Conservation (phyloP, 1,284 basidiomycete species). For the Neonothopanus nambi region DNA sequence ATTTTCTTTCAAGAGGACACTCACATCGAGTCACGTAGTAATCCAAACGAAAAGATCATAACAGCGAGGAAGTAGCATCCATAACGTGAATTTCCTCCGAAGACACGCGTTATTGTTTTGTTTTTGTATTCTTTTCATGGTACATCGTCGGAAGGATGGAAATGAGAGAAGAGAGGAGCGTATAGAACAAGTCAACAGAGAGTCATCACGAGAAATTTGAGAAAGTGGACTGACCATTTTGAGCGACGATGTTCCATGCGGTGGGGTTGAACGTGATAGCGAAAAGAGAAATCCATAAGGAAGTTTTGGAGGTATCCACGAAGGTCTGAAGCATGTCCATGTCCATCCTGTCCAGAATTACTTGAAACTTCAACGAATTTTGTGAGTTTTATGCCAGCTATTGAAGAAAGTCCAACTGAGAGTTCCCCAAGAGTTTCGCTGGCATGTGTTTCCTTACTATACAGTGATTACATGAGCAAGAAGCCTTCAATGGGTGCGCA, state of each 20-base stretch:
- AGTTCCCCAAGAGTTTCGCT: too few species aligned
- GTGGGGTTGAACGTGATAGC: slow-evolving; percentile 87
- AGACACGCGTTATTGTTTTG: slow-evolving; percentile 82
- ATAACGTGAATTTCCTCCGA: slow-evolving; percentile 70
- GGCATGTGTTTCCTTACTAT: too few species aligned
- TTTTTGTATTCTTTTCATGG: slow-evolving; percentile 74
- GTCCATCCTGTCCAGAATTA: too few species aligned
- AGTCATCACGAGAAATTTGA: neutral
- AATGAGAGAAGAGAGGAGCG: neutral
- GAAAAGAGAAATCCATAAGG: slow-evolving; percentile 64
- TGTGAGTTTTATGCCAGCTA: too few species aligned
- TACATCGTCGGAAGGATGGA: too few species aligned
- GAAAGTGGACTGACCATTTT: slow-evolving; percentile 68
- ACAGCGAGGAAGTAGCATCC: slow-evolving; percentile 92
- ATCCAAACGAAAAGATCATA: slow-evolving; percentile 86
- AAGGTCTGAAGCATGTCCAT: slow-evolving; percentile 10
- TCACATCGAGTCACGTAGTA: slow-evolving; percentile 84
- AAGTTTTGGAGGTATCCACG: slow-evolving; percentile 64
- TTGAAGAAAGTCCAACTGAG: too few species aligned
- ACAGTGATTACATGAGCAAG: too few species aligned
- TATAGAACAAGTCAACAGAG: too few species aligned
- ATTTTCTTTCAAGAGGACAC: slow-evolving; percentile 30
- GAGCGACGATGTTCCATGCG: slow-evolving; percentile 95
- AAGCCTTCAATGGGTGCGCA: too few species aligned
- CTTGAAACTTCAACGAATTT: too few species aligned